Evolutionary conservation across 805 yeast genomes (phyloP).

Genomic region (Ogataea dorogensis): DNA sequence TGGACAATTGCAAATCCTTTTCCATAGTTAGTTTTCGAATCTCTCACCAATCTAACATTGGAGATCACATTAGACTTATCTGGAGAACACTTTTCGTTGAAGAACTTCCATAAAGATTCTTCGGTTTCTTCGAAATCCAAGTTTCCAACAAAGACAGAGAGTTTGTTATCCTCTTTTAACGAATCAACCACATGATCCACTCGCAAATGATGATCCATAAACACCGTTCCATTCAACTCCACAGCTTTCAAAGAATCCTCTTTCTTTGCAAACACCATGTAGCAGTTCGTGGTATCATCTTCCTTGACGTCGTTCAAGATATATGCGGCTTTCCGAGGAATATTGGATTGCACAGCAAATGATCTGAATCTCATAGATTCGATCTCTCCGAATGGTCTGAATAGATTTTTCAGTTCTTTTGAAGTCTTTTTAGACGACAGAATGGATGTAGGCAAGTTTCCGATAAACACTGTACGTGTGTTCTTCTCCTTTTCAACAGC

Average conservation of each 20-base stretch:
- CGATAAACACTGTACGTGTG: constrained; percentile 81
- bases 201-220: constrained; percentile 73
- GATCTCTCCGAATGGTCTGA: constrained; percentile 51
- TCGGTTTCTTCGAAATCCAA: constrained; percentile 90
- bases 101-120: constrained; percentile 83
- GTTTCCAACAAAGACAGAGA: constrained; percentile 90
- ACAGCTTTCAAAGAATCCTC: constrained; percentile 46
- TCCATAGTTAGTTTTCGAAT: constrained; percentile 89
- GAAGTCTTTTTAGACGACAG: constrained; percentile 60
- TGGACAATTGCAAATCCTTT: constrained; percentile 97
- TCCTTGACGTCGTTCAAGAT: constrained; percentile 75
- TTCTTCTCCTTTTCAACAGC: constrained; percentile 74
- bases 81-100: constrained; percentile 43
- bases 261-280: constrained; percentile 70
- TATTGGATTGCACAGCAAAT: constrained; percentile 79
- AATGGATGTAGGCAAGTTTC: constrained; percentile 70
- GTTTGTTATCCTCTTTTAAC: constrained; percentile 74
- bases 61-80: constrained; percentile 55
- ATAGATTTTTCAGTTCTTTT: constrained; percentile 65
- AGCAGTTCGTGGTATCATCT: constrained; percentile 80
- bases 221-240: constrained; percentile 62
- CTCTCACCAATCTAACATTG: constrained; percentile 87
- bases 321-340: constrained; percentile 91
- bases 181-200: constrained; percentile 96
- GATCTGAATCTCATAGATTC: constrained; percentile 89